A percentile compares a stretch with the other conserved stretches of the same genome.
Evolutionary conservation across 2,329 filamentous ascomycete genomes (phyloP).

Genomic region (Alternaria consortialis): DNA sequence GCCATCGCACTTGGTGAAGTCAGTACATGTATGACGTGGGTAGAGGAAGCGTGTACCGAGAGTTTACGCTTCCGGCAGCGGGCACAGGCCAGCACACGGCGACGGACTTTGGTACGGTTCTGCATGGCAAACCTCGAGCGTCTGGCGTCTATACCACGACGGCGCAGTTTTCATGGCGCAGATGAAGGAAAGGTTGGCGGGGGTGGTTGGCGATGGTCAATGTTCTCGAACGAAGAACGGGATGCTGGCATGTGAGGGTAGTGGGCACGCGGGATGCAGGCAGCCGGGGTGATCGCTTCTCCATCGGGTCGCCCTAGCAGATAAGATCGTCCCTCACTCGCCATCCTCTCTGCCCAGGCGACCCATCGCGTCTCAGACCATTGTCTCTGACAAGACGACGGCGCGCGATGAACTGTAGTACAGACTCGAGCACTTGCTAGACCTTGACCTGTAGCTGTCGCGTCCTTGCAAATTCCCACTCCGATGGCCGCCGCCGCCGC

Average conservation of each 20-base stretch:
- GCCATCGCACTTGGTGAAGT: slow-evolving; percentile 43
- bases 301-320: slow-evolving; percentile 24
- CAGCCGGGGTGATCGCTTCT: slow-evolving; percentile 24
- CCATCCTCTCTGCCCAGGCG: slow-evolving; percentile 14
- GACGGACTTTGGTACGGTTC: slow-evolving; percentile 46
- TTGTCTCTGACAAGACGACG: slow-evolving; percentile 1
- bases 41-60: slow-evolving; percentile 33
- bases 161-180: slow-evolving; percentile 35
- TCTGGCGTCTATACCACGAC: slow-evolving; percentile 22
- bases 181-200: slow-evolving; percentile 8
- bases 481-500: slow-evolving; percentile 28
- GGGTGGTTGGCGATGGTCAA: slow-evolving; percentile 21
- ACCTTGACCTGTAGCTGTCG: neutral
- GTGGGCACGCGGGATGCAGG: slow-evolving; percentile 20
- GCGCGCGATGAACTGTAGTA: neutral
- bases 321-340: slow-evolving; percentile 21
- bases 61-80: slow-evolving; percentile 49
- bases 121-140: slow-evolving; percentile 36
- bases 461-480: neutral
- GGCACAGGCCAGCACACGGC: slow-evolving; percentile 48
- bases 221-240: slow-evolving; percentile 15
- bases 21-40: slow-evolving; percentile 7
- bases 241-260: slow-evolving; percentile 12
- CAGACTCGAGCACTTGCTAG: slow-evolving; percentile 2
- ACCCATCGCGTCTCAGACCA: slow-evolving; percentile 6